phyloP scores from a whole-genome alignment of 106 monocot genomes.

The Dioscorea zingiberensis region DNA sequence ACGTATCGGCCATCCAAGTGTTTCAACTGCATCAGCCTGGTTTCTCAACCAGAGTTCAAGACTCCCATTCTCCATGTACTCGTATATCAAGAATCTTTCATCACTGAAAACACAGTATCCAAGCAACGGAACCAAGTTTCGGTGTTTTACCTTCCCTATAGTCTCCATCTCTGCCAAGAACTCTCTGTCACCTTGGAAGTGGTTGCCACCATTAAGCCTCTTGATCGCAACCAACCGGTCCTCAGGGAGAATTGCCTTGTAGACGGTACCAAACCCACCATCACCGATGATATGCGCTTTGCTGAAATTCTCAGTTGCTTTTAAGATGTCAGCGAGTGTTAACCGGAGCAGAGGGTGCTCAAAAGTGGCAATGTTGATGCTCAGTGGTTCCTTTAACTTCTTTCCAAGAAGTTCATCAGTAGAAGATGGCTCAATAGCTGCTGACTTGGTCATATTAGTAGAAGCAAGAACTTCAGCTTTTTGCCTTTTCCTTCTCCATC shows the following conservation, averaged over 20 bases:
- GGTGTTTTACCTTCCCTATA: conserved; percentile 85
- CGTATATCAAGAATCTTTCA: conserved; percentile 78
- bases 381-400: conserved; percentile 73
- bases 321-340: conserved; percentile 73
- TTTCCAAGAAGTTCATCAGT: conserved; percentile 67
- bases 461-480: conserved; percentile 14
- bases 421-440: conserved; percentile 61
- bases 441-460: conserved; percentile 21
- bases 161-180: conserved; percentile 97
- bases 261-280: conserved; percentile 92
- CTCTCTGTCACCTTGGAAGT: conserved; percentile 81
- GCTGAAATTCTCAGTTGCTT: conserved; percentile 89
- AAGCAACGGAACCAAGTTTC: conserved; percentile 70
- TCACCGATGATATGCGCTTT: conserved; percentile 62
- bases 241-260: conserved; percentile 76
- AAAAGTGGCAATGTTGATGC: conserved; percentile 72
- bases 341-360: conserved; percentile 70
- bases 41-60: conserved; percentile 68
- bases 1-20: conserved; percentile 56
- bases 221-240: conserved; percentile 75
- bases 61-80: conserved; percentile 84
- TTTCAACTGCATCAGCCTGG: conserved; percentile 33
- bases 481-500: conserved; percentile 22
- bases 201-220: conserved; percentile 67
- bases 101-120: conserved; percentile 83